These are phyloP conservation scores for Saturnispora quitensis DNA, from an alignment of 805 yeast species.

Conservation along the genomic window DNA sequence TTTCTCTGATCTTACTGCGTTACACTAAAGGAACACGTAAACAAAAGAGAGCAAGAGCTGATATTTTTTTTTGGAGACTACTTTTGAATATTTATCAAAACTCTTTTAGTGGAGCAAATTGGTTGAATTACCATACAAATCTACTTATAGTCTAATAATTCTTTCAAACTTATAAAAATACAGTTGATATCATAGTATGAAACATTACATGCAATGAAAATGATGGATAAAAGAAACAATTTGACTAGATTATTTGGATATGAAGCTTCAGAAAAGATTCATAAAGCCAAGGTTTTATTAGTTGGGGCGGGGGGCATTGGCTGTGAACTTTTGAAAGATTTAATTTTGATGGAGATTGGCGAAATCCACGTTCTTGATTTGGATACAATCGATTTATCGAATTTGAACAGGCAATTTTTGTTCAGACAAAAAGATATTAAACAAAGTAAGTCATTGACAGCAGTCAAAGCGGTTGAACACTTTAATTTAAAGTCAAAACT, in stretches of 20 bases:
- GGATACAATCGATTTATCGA: slow-evolving; percentile 89
- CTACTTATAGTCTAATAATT: background rate
- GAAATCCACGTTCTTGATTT: slow-evolving; percentile 89
- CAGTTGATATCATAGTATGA: background rate
- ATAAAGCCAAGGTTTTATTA: slow-evolving; percentile 50
- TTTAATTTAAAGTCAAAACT: slow-evolving; percentile 62
- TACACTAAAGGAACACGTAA: background rate
- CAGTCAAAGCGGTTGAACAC: slow-evolving; percentile 66
- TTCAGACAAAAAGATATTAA: slow-evolving; percentile 87
- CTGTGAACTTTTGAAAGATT: slow-evolving; percentile 77
- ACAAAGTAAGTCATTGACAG: slow-evolving; percentile 77
- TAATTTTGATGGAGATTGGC: slow-evolving; percentile 71
- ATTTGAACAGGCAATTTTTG: slow-evolving; percentile 86
- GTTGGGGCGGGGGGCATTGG: slow-evolving; percentile 98
- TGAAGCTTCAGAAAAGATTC: slow-evolving; percentile 29
- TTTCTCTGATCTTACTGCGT: background rate
- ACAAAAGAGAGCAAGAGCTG: background rate
- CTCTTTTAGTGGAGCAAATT: background rate
- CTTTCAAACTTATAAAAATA: too few relatives aligned
- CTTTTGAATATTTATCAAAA: background rate
- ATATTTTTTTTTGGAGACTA: background rate
- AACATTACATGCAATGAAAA: background rate
- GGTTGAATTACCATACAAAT: background rate
- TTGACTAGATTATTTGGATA: background rate
- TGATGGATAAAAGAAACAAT: background rate